Conservation (phyloP, 441 rosid genomes). For the Populus hybrid region DNA sequence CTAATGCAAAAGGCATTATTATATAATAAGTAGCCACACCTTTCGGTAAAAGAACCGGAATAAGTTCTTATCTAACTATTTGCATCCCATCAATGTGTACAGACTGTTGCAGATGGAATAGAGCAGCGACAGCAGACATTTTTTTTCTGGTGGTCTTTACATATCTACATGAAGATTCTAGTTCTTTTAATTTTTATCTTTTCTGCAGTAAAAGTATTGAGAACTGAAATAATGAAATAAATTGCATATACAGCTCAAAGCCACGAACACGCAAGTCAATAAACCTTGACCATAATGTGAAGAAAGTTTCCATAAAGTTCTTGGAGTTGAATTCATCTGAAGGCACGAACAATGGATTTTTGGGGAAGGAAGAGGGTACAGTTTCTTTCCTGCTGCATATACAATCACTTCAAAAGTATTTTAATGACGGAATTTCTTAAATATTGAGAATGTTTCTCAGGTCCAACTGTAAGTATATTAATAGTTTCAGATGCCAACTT, state of each 20-base stretch:
- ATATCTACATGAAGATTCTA: constrained; percentile 10
- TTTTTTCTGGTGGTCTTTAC: constrained; percentile 53
- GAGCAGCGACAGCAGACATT: constrained; percentile 51
- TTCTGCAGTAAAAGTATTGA: constrained; percentile 9
- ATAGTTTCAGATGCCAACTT: background rate
- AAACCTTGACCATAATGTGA: constrained; percentile 28
- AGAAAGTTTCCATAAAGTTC: constrained; percentile 48
- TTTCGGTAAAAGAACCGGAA: constrained; percentile 12
- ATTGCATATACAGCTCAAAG: constrained; percentile 46
- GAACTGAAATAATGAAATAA: constrained; percentile 20
- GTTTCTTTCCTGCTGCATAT: constrained; percentile 10
- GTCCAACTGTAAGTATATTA: background rate
- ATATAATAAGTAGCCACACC: background rate
- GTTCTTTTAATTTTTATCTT: constrained; percentile 6
- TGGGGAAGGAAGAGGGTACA: constrained; percentile 49
- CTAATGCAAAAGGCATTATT: background rate
- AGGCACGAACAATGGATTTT: constrained; percentile 28
- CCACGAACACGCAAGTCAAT: constrained; percentile 37
- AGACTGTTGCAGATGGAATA: constrained; percentile 51
- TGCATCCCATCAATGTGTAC: constrained; percentile 27
- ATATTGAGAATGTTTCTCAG: background rate
- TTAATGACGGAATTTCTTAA: background rate
- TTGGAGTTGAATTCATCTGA: constrained; percentile 68
- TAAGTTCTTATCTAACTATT: constrained; percentile 19
- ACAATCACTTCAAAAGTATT: background rate